Evolutionary conservation across 352 stramenopile species (phyloP).

Genomic region (Globisporangium acanthophoron): DNA sequence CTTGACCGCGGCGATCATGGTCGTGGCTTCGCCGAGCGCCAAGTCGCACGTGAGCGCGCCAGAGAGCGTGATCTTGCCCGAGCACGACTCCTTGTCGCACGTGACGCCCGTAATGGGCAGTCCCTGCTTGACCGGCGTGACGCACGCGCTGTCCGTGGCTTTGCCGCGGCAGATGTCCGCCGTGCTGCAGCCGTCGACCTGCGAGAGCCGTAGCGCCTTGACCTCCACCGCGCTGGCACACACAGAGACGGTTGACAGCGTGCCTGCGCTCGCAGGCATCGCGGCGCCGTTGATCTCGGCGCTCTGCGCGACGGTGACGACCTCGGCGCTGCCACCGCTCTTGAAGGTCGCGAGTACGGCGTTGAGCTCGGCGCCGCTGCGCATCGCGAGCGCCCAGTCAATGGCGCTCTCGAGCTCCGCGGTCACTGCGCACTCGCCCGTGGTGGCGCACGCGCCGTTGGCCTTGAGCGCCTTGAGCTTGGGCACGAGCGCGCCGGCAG

Average conservation of each 20-base stretch:
- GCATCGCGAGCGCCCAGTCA: slow-evolving; percentile 67
- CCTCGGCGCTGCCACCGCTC: slow-evolving; percentile 26
- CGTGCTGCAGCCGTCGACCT: slow-evolving; percentile 43
- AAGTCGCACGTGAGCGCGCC: slow-evolving; percentile 44
- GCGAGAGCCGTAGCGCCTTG: slow-evolving; percentile 48
- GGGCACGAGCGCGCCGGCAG: slow-evolving; percentile 30
- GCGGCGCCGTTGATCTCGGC: slow-evolving; percentile 26
- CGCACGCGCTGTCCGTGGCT: slow-evolving; percentile 35
- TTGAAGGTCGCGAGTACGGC: slow-evolving; percentile 48
- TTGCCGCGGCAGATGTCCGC: slow-evolving; percentile 52
- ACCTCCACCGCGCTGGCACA: slow-evolving; percentile 42
- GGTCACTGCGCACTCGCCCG: slow-evolving; percentile 42
- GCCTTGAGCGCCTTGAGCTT: slow-evolving; percentile 26
- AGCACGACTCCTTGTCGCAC: slow-evolving; percentile 41
- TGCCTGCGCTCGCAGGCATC: slow-evolving; percentile 13
- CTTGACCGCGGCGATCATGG: slow-evolving; percentile 43
- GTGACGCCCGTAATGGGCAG: slow-evolving; percentile 31
- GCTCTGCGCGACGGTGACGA: slow-evolving; percentile 43
- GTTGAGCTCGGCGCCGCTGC: slow-evolving; percentile 30
- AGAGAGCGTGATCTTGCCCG: slow-evolving; percentile 37
- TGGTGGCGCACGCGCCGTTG: slow-evolving; percentile 23
- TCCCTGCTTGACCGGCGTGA: slow-evolving; percentile 27
- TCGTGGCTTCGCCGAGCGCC: slow-evolving; percentile 18
- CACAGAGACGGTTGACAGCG: slow-evolving; percentile 28
- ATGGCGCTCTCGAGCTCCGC: slow-evolving; percentile 38